Conservation (phyloP, 305 asterid species). For the Solanum hybrid region DNA sequence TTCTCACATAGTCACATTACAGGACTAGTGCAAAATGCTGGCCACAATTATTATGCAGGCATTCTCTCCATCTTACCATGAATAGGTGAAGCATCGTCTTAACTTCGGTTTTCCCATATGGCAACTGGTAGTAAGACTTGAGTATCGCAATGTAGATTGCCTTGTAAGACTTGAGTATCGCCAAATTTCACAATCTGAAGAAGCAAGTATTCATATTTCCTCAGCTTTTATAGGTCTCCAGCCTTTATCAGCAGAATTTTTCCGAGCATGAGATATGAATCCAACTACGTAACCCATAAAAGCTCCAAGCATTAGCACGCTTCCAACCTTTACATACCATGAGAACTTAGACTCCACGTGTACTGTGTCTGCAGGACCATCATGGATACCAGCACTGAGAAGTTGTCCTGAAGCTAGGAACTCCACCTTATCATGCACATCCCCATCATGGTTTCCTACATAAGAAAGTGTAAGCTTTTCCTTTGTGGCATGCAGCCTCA, state of each 20-base stretch:
- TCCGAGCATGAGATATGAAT: conserved; percentile 27
- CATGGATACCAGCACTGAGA: conserved; percentile 18
- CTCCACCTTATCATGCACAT: conserved; percentile 69
- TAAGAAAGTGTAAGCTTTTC: conserved; percentile 51
- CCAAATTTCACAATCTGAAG: background rate
- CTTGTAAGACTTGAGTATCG: background rate
- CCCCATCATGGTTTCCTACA: conserved; percentile 84
- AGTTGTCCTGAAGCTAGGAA: conserved; percentile 61
- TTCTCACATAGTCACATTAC: background rate
- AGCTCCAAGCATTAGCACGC: conserved; percentile 49
- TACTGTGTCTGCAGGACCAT: background rate
- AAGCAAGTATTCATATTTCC: conserved; percentile 13
- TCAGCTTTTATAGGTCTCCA: conserved; percentile 57
- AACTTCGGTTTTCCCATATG: background rate
- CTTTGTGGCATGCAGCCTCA: conserved; percentile 46
- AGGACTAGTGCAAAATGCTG: background rate
- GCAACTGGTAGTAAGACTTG: background rate
- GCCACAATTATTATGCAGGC: background rate
- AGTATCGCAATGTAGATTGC: background rate
- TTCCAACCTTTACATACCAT: conserved; percentile 40
- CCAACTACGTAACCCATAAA: conserved; percentile 51
- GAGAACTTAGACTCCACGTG: conserved; percentile 16
- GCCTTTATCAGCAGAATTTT: conserved; percentile 13
- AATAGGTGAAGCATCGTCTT: background rate
- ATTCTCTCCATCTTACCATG: background rate